phyloP scores from a whole-genome alignment of 768 basidiomycete genomes.

The Tricholoma terreum region DNA sequence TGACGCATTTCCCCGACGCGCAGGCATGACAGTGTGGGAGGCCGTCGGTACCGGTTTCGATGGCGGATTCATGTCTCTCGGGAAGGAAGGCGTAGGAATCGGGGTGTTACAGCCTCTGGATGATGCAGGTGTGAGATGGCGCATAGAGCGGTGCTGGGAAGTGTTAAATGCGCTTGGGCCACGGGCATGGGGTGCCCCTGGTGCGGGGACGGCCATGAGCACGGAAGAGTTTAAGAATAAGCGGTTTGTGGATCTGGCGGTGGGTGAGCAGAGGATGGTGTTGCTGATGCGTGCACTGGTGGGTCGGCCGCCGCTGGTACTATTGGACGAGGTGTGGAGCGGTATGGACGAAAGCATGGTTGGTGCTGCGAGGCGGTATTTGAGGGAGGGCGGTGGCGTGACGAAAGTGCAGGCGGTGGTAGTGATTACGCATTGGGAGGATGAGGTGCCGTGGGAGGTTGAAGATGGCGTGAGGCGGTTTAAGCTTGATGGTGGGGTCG shows the following conservation, averaged over 20 bases:
- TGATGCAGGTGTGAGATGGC: slow-evolving; percentile 32
- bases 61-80: slow-evolving; percentile 66
- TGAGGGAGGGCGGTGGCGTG: slow-evolving; percentile 52
- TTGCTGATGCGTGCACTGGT: slow-evolving; percentile 87
- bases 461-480: slow-evolving; percentile 49
- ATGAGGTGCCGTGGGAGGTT: slow-evolving; percentile 80
- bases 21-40: slow-evolving; percentile 67
- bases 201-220: not conserved
- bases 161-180: slow-evolving; percentile 70
- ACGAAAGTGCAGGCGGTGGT: slow-evolving; percentile 69
- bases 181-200: slow-evolving; percentile 37
- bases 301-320: slow-evolving; percentile 63
- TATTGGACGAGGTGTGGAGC: slow-evolving; percentile 91
- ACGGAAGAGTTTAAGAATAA: slow-evolving; percentile 44
- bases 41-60: slow-evolving; percentile 87
- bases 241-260: slow-evolving; percentile 61
- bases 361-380: slow-evolving; percentile 53
- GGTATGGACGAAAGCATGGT: slow-evolving; percentile 89
- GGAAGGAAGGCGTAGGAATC: slow-evolving; percentile 43
- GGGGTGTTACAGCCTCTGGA: slow-evolving; percentile 37
- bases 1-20: slow-evolving; percentile 83
- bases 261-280: slow-evolving; percentile 76
- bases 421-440: slow-evolving; percentile 88
- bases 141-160: slow-evolving; percentile 39
- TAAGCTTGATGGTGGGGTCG: slow-evolving; percentile 29